Evolutionary conservation across 345 rosid genomes (phyloP).

Genomic region (Cardiospermum halicacabum): DNA sequence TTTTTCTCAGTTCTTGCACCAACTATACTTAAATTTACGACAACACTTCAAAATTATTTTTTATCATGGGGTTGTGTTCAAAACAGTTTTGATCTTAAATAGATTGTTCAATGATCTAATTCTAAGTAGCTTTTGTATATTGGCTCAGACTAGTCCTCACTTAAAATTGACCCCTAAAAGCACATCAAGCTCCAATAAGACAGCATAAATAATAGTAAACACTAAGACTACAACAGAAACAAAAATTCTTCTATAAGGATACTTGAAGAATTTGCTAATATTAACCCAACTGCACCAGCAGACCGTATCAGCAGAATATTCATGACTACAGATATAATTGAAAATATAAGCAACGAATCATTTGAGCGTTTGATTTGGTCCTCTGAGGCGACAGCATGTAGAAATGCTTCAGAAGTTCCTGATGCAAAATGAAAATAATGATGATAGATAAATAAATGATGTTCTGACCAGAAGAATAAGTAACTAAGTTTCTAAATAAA

Average conservation of each 20-base stretch:
- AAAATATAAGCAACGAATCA: conserved; percentile 68
- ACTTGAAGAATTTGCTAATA: conserved; percentile 83
- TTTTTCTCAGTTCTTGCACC: not conserved
- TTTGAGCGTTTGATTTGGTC: conserved; percentile 72
- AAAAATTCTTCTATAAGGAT: conserved; percentile 39
- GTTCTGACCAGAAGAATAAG: not conserved
- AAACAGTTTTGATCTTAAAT: not conserved
- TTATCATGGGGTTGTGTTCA: too few species aligned
- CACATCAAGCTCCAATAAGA: not conserved
- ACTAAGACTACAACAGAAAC: not conserved
- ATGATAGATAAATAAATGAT: conserved; percentile 7
- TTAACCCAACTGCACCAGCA: conserved; percentile 86
- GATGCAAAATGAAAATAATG: conserved; percentile 19
- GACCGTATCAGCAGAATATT: conserved; percentile 65
- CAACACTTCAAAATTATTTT: too few species aligned
- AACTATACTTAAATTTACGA: not conserved
- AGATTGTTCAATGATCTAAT: not conserved
- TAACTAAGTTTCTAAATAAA: not conserved
- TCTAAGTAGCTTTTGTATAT: not conserved
- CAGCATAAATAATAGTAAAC: not conserved
- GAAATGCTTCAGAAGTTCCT: conserved; percentile 98
- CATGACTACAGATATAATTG: conserved; percentile 47
- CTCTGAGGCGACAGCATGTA: conserved; percentile 89
- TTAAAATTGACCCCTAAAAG: not conserved
- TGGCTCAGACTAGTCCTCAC: not conserved